A percentile compares a stretch with the other conserved stretches of the same genome.
Conservation (phyloP, 148 eudicot species). For the Nepenthes mirabilis region DNA sequence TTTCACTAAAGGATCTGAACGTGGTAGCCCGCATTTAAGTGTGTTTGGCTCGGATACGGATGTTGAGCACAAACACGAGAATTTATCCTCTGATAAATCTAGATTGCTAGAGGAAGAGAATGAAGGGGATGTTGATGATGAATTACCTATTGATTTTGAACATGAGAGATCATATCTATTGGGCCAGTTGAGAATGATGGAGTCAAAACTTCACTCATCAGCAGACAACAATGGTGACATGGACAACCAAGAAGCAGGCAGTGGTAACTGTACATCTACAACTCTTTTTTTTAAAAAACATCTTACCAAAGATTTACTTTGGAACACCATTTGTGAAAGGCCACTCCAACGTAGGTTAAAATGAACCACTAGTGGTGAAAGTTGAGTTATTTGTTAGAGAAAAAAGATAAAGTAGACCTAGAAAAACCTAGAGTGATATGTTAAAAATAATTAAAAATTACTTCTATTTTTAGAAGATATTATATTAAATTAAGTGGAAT, state of each 20-base stretch:
- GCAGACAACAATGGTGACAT: conserved; percentile 7
- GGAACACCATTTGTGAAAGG: too few species aligned
- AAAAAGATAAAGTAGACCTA: too few species aligned
- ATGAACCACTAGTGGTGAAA: too few species aligned
- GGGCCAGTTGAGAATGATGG: conserved; percentile 31
- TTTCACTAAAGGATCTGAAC: conserved; percentile 37
- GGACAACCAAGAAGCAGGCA: conserved; percentile 10
- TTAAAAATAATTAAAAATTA: too few species aligned
- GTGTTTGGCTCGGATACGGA: conserved; percentile 20
- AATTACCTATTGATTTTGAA: conserved; percentile 30
- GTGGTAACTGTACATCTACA: not conserved
- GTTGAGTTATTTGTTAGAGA: too few species aligned
- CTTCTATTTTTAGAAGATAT: too few species aligned
- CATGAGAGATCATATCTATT: conserved; percentile 39
- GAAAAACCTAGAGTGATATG: too few species aligned
- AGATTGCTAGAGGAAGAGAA: conserved; percentile 3
- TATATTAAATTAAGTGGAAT: too few species aligned
- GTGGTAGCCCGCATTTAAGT: conserved; percentile 29
- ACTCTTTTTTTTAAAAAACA: not conserved
- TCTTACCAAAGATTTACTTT: not conserved
- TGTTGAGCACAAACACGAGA: conserved; percentile 6
- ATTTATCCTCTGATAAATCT: not conserved
- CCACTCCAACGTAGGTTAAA: too few species aligned
- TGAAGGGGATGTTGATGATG: conserved; percentile 12
- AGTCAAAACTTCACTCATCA: conserved; percentile 19